Evolutionary conservation across 306 rosid species (phyloP).

Genomic region (Quercus dentata): DNA sequence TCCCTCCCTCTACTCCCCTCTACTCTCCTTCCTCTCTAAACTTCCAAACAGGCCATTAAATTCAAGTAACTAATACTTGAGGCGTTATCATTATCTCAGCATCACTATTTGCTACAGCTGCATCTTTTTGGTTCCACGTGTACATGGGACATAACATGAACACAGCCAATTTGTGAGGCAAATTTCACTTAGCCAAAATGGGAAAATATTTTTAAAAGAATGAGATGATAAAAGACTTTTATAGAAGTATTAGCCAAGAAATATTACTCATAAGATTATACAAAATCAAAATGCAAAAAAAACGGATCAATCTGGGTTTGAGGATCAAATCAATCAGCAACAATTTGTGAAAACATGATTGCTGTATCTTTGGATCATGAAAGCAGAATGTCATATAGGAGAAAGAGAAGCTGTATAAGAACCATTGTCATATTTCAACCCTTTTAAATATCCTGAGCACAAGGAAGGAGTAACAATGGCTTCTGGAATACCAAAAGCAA

Average conservation of each 20-base stretch:
- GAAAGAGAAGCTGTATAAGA: conserved; percentile 43
- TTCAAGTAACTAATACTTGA: too few relatives aligned
- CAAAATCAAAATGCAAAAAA: background rate
- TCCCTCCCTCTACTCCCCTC: too few relatives aligned
- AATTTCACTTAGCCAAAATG: background rate
- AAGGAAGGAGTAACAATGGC: conserved; percentile 37
- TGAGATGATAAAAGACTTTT: background rate
- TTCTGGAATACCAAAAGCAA: conserved; percentile 61
- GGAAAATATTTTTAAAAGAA: background rate
- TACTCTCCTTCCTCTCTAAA: too few relatives aligned
- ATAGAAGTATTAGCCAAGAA: background rate
- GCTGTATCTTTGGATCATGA: conserved; percentile 5
- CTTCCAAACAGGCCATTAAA: too few relatives aligned
- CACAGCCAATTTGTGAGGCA: too few relatives aligned
- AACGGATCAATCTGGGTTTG: background rate
- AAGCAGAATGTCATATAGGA: conserved; percentile 16
- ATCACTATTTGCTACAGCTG: too few relatives aligned
- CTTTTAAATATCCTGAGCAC: conserved; percentile 30
- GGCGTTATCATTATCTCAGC: too few relatives aligned
- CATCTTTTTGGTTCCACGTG: too few relatives aligned
- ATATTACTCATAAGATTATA: background rate
- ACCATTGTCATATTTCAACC: conserved; percentile 38
- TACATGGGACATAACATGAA: too few relatives aligned
- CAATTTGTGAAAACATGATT: background rate
- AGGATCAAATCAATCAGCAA: background rate